Percentiles rank a stretch among this genome's conserved stretches.
Evolutionary conservation across 164 flowering plant genomes (phyloP).

Genomic region (Houttuynia cordata): DNA sequence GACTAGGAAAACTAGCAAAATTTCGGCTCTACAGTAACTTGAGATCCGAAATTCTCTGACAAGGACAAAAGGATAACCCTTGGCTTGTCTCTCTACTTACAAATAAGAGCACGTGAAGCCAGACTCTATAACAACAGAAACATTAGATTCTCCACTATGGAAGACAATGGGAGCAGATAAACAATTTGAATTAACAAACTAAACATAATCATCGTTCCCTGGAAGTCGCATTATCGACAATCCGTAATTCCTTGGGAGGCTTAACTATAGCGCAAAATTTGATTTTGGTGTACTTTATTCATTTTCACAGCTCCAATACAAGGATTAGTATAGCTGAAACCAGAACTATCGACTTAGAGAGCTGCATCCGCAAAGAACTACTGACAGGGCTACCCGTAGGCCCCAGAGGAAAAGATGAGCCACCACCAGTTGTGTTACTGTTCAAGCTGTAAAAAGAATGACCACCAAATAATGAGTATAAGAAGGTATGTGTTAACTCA

Average conservation of each 20-base stretch:
- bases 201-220: constrained; percentile 6
- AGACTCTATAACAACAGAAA: too few species aligned
- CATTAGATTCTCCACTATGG: too few species aligned
- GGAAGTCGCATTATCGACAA: neutral
- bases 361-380: neutral
- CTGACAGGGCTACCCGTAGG: neutral
- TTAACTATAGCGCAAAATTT: constrained; percentile 6
- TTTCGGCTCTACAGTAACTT: too few species aligned
- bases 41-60: too few species aligned
- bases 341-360: neutral
- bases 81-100: too few species aligned
- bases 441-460: neutral
- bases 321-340: neutral
- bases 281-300: neutral
- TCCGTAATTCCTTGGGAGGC: neutral
- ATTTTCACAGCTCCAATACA: neutral
- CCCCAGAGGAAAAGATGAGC: neutral
- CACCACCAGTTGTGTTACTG: neutral
- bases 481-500: neutral
- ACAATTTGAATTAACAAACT: neutral
- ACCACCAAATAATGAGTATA: neutral
- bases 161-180: too few species aligned
- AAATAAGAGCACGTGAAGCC: too few species aligned
- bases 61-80: too few species aligned
- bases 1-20: too few species aligned